Base-by-base conservation (phyloP, 78 protist species). In the Bodo saltans region DNA sequence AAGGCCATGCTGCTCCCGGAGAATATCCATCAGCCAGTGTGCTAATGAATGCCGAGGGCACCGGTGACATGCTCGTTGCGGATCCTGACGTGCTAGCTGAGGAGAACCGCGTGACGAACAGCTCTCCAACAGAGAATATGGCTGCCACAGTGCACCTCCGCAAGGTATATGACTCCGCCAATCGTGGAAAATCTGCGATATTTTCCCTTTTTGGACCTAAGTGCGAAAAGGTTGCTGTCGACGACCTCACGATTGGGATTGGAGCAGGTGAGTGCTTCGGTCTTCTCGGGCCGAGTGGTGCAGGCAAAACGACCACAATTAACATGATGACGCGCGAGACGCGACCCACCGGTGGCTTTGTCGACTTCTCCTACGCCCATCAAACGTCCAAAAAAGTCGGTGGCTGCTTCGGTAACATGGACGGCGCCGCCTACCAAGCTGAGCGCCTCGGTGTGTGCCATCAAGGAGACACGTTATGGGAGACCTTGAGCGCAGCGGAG, bases 301-400 rank as follows among this genome's bases (percentile, higher is more conserved):
- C 98, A 0, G 98, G 98, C 42, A 96, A 95, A 78, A 90, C 96
- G 0, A 94, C 95, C 0, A 87, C 95, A 30, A 42, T 96, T 3
- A 26, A 67, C 29, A 86, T 96, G 88, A 82, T 97, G 30, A 78
- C 91, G 0, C 97, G 97, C 30, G 85, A 88, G 76, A 37, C 60
- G 69, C 34, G 71, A 33, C 92, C 96, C 0, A 79, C 94, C 3
- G 21, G 71, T 4, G 98, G 98, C 39, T 26, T 0, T 4, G 92
- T 47, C 60, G n/a, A 47, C n/a, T 47, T 23, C 60, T 17, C 60
- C 60, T 23, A 23, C n/a, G 60, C 60, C n/a, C n/a, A 47, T 8
- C 60, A 8, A 8, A 17, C 60, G n/a, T n/a, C n/a, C n/a, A n/a
- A n/a, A n/a, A n/a, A n/a, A n/a, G n/a, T n/a, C n/a, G n/a, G n/a